A percentile compares a stretch with the other conserved stretches of the same genome.
phyloP scores from a whole-genome alignment of 306 rosid species.

The Inga leiocalycina region DNA sequence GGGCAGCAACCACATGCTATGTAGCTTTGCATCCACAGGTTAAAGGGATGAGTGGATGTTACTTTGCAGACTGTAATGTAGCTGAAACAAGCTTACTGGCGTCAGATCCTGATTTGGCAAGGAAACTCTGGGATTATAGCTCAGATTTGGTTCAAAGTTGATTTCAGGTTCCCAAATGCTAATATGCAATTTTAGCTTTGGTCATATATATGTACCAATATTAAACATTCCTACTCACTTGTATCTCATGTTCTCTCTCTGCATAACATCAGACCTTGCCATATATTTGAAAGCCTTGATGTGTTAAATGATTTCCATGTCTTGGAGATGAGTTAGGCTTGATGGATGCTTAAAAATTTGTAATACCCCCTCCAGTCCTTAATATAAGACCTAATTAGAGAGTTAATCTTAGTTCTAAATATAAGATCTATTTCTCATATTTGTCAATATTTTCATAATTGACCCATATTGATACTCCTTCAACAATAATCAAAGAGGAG shows the following conservation, averaged over 20 bases:
- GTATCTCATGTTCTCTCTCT: not conserved
- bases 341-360: constrained; percentile 6
- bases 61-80: constrained; percentile 49
- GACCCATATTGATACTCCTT: no score
- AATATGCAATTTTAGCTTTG: not conserved
- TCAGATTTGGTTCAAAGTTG: constrained; percentile 38
- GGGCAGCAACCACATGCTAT: constrained; percentile 73
- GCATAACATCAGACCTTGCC: no score
- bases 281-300: constrained; percentile 2
- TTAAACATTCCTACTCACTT: not conserved
- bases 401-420: no score
- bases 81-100: constrained; percentile 58
- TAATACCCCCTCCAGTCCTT: no score
- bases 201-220: not conserved
- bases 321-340: not conserved
- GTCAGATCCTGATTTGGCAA: constrained; percentile 51
- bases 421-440: no score
- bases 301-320: not conserved
- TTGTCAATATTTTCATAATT: no score
- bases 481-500: no score
- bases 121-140: constrained; percentile 60
- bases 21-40: constrained; percentile 63
- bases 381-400: no score
- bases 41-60: constrained; percentile 50
- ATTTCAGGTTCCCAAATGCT: constrained; percentile 4